Percentiles rank a stretch among this genome's conserved stretches.
These are phyloP conservation scores for Stylosanthes scabra DNA, from an alignment of 331 rosid genomes.

Conservation along the genomic window DNA sequence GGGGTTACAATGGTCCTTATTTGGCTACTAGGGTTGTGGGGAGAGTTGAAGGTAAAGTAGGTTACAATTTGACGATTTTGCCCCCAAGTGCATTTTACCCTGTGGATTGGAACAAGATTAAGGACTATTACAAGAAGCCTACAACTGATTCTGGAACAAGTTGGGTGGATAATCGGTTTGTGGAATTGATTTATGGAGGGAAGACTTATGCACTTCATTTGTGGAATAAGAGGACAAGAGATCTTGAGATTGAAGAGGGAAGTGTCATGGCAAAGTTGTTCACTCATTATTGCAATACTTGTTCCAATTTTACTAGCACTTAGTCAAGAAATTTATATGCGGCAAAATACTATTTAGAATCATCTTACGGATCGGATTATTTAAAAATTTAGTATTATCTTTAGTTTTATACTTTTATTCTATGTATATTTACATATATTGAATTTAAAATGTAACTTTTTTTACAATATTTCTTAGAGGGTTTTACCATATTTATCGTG, in stretches of 20 bases:
- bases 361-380: no score
- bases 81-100: slow-evolving; percentile 60
- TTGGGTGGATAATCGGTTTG: slow-evolving; percentile 49
- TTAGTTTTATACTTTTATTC: no score
- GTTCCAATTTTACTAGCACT: neutral
- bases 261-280: slow-evolving; percentile 60
- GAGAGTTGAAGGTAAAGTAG: slow-evolving; percentile 45
- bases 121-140: slow-evolving; percentile 50
- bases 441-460: no score
- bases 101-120: slow-evolving; percentile 62
- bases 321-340: neutral
- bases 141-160: slow-evolving; percentile 26
- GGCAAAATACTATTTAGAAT: no score
- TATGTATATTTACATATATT: no score
- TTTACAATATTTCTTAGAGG: no score
- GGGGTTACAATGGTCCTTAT: slow-evolving; percentile 79
- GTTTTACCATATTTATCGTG: no score
- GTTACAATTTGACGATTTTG: slow-evolving; percentile 48
- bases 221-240: slow-evolving; percentile 66
- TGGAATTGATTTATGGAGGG: slow-evolving; percentile 22
- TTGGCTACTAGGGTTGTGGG: slow-evolving; percentile 63
- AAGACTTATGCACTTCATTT: slow-evolving; percentile 64
- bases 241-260: slow-evolving; percentile 53
- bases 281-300: slow-evolving; percentile 53
- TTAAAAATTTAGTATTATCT: no score